Evolutionary conservation across 257 asterid species (phyloP), one percentile per base, ranked within the genome.

Genomic region (Petunia secreta): DNA sequence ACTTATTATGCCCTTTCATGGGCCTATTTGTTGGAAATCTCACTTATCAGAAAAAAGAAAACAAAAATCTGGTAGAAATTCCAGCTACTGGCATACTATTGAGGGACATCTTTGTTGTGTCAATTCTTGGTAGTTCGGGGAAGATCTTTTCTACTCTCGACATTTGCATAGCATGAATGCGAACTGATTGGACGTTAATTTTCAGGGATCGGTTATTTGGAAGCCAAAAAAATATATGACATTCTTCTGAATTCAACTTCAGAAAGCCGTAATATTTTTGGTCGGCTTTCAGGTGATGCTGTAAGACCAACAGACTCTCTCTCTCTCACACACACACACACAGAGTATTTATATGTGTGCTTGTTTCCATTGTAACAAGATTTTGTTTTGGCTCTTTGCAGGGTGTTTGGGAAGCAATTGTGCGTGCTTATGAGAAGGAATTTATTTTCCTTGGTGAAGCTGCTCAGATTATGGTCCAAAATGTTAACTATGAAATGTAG

Each of bases 201-300:
- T 86, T 85, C 91, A 93, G 98, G 96, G 75, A 92, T 95, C 75
- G 92, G 93, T 59, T 93, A 90, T 88, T 80, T 90, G 82, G 99
- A 95, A 89, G 96, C 98, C 6, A 93, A 91, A 84, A 77, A 83
- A 81, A 87, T 90, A 52, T 96, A 92, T 86, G 97, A 94, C 67
- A 91, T 91, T 88, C 97, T 96, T 65, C 83, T 90, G 16, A 89
- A 86, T 86, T 87, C 97, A 44, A 89, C 91, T 83, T 92, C 95
- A 77, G 97, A 96, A 88, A 93, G 94, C 95, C 98, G 98, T 79
- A 96, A 90, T 83, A 91, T 93, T 54, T 94, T 96, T 90, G 99
- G 99, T 73, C 96, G 97, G 91, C 99, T 91, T 86, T 94, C 99
- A 86, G 97, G 98, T 90, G 95, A 89, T 87, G 89, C 97, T 91